Base-by-base conservation (phyloP, 2,329 filamentous ascomycete genomes). In the Pseudogymnoascus sp. region DNA sequence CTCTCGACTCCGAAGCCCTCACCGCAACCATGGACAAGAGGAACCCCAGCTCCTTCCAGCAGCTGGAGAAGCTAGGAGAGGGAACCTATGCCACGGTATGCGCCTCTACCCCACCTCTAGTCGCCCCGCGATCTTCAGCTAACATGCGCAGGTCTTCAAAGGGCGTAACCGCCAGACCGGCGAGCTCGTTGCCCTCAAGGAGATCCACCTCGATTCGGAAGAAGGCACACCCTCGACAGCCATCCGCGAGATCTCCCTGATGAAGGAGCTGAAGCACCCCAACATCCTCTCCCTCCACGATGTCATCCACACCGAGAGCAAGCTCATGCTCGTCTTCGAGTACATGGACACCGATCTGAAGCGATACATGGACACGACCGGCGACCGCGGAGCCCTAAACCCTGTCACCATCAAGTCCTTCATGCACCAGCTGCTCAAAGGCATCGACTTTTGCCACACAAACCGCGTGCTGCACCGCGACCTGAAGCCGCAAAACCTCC, bases 191-290 rank as follows among this genome's bases (percentile, higher is more conserved):
- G 95, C 95, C 5, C 83, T 99, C 67, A 99, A 99, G 77, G 95
- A 99, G 78, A 99, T 99, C 71, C 95, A 99, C 75, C 90, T 99
- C 66, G 95, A 99, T 77, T 96, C 91, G 60, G 95, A 99, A 80
- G 95, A 99, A 80, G 95, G 95, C 70, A 99, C 95, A 0, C 95
- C 95, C 3, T 96, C 90, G 61, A 99, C 95, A 0, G 95, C 95
- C 56, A 99, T 99, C 75, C 91, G 95, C 72, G 95, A 99, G 77
- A 99, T 99, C 72, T 97, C 93, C 1, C 83, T 99, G 63, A 98
- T 99, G 95, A 99, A 99, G 78, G 95, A 99, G 78, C 84, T 99
- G 69, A 98, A 98, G 78, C 95, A 99, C 77, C 93, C 97, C 75
- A 98, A 97, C 74, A 98, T 99, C 69, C 93, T 99, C 71, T 91